Evolutionary conservation across 345 rosid species (phyloP).

Genomic region (Melastoma malabathricum): DNA sequence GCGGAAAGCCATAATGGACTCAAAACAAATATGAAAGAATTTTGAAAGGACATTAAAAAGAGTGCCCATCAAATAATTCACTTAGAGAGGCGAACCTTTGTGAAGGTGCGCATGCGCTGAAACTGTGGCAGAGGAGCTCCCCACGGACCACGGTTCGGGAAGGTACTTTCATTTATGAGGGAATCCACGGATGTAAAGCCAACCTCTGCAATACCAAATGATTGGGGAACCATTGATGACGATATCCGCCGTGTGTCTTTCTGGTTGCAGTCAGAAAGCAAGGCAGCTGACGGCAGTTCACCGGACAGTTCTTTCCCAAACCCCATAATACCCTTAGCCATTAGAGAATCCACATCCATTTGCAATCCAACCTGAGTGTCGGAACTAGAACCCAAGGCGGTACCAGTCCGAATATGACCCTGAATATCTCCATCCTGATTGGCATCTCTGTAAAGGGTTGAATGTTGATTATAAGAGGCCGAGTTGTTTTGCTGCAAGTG

Average conservation of each 20-base stretch:
- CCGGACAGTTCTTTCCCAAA: slow-evolving; percentile 34
- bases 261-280: slow-evolving; percentile 28
- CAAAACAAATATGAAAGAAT: too few species aligned
- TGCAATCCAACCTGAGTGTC: slow-evolving; percentile 24
- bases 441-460: slow-evolving; percentile 28
- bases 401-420: slow-evolving; percentile 29
- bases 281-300: slow-evolving; percentile 29
- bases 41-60: too few species aligned
- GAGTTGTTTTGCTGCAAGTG: slow-evolving; percentile 35
- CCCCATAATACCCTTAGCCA: slow-evolving; percentile 31
- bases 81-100: slow-evolving; percentile 28
- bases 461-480: slow-evolving; percentile 27
- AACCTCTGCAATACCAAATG: slow-evolving; percentile 53
- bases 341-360: slow-evolving; percentile 24
- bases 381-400: slow-evolving; percentile 19
- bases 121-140: slow-evolving; percentile 27
- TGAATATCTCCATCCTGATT: slow-evolving; percentile 44
- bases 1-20: neutral
- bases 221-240: slow-evolving; percentile 51
- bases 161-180: slow-evolving; percentile 29
- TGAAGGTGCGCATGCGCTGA: slow-evolving; percentile 51
- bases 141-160: slow-evolving; percentile 35
- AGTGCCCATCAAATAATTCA: too few species aligned
- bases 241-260: slow-evolving; percentile 51
- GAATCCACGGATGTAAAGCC: slow-evolving; percentile 46